Percentiles rank a stretch among this genome's conserved stretches.
phyloP scores from a whole-genome alignment of 192 early-diverging fungal species.

The Chytriomyces confervae region DNA sequence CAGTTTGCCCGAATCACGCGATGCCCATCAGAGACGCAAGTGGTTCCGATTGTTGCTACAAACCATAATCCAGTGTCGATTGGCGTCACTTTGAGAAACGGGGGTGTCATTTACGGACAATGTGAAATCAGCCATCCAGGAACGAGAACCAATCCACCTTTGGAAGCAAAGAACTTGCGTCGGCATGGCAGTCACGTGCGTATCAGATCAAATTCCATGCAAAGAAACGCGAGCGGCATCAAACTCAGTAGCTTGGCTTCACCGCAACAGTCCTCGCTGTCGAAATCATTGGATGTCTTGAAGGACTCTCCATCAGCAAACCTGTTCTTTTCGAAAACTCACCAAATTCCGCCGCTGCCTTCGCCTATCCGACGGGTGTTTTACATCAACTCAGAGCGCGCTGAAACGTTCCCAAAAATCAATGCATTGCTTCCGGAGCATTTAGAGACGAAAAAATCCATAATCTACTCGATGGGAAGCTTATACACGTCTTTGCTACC shows the following conservation, averaged over 20 bases:
- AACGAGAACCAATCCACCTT: conserved; percentile 44
- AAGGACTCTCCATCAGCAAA: conserved; percentile 43
- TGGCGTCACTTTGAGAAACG: conserved; percentile 69
- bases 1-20: conserved; percentile 75
- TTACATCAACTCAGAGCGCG: conserved; percentile 76
- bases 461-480: conserved; percentile 76
- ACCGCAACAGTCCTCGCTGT: not conserved
- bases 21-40: conserved; percentile 65
- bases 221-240: not conserved
- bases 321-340: conserved; percentile 58
- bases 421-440: conserved; percentile 65
- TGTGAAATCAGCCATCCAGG: conserved; percentile 79
- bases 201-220: conserved; percentile 20
- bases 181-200: conserved; percentile 37
- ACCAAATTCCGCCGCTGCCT: conserved; percentile 41
- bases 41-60: conserved; percentile 73
- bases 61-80: conserved; percentile 48
- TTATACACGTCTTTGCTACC: conserved; percentile 77
- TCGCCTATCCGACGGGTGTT: conserved; percentile 67
- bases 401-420: conserved; percentile 72
- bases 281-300: not conserved
- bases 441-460: conserved; percentile 55
- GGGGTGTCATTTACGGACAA: conserved; percentile 67
- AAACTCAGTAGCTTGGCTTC: not conserved
- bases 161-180: not conserved